Evolutionary conservation across 78 protist species (phyloP).

Genomic region (Dictyostelium firmibasis): DNA sequence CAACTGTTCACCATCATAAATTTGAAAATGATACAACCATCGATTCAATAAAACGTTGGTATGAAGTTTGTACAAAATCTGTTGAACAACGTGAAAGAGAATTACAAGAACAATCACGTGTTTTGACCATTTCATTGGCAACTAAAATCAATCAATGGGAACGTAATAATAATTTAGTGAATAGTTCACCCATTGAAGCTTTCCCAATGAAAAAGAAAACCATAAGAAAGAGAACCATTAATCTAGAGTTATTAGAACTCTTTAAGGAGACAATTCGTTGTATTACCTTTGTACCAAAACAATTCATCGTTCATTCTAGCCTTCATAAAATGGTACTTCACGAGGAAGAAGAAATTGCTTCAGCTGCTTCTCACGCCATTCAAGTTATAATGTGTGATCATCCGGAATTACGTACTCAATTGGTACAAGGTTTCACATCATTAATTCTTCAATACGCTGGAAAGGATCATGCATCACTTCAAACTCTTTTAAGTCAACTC

Average conservation of each 20-base stretch:
- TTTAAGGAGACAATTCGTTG: slow-evolving; percentile 61
- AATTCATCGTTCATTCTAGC: neutral
- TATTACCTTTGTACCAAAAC: slow-evolving; percentile 49
- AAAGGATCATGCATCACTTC: slow-evolving; percentile 50
- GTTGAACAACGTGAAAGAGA: slow-evolving; percentile 60
- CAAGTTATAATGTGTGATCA: slow-evolving; percentile 75
- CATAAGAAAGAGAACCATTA: neutral
- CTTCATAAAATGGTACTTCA: slow-evolving; percentile 37
- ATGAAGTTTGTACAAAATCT: slow-evolving; percentile 69
- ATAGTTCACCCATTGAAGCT: neutral
- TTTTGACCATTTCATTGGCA: neutral
- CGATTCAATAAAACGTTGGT: slow-evolving; percentile 74
- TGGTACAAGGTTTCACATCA: slow-evolving; percentile 66
- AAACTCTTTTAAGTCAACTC: slow-evolving; percentile 29
- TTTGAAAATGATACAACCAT: slow-evolving; percentile 63
- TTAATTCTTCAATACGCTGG: slow-evolving; percentile 49
- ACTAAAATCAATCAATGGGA: slow-evolving; percentile 48
- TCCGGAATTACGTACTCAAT: slow-evolving; percentile 35
- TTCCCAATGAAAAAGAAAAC: slow-evolving; percentile 50
- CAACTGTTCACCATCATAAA: slow-evolving; percentile 20
- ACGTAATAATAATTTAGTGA: slow-evolving; percentile 2
- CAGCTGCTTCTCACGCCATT: slow-evolving; percentile 67
- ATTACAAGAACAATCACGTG: neutral
- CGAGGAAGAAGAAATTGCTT: slow-evolving; percentile 67
- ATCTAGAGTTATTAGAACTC: slow-evolving; percentile 26